Evolutionary conservation across 2,329 filamentous ascomycete species (phyloP).

Genomic region (Talaromyces sp.): DNA sequence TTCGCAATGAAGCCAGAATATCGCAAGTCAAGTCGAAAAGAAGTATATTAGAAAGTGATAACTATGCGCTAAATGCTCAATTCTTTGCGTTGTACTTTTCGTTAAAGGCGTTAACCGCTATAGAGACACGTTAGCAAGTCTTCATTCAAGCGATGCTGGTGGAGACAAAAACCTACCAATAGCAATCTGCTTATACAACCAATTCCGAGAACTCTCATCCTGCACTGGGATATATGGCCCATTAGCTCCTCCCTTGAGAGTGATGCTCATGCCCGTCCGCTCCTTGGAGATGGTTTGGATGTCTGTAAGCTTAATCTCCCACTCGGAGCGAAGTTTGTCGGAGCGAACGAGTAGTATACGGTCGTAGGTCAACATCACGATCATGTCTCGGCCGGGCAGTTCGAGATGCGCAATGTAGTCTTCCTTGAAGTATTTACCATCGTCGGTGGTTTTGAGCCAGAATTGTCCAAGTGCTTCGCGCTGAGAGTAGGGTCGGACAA

Average conservation of each 20-base stretch:
- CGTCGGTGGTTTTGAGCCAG: conserved; percentile 98
- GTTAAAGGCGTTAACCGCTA: conserved; percentile 64
- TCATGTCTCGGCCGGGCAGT: conserved; percentile 80
- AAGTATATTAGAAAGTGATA: background rate
- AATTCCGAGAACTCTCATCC: conserved; percentile 73
- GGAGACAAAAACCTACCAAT: conserved; percentile 42
- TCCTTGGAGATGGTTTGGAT: conserved; percentile 97
- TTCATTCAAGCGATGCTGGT: background rate
- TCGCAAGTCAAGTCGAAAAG: background rate
- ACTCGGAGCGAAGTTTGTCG: conserved; percentile 81
- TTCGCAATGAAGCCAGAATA: background rate
- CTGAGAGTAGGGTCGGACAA: conserved; percentile 90
- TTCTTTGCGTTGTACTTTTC: conserved; percentile 64
- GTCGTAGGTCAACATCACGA: conserved; percentile 82
- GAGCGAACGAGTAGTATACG: conserved; percentile 88
- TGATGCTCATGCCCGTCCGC: conserved; percentile 85
- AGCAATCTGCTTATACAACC: conserved; percentile 64
- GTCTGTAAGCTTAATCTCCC: conserved; percentile 94
- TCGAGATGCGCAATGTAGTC: conserved; percentile 96
- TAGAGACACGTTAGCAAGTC: conserved; percentile 2
- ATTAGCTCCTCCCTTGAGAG: conserved; percentile 83
- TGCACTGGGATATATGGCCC: conserved; percentile 91
- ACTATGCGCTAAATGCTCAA: conserved; percentile 23
- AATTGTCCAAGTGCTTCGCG: conserved; percentile 95
- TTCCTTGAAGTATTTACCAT: conserved; percentile 96